Conservation (phyloP, 169 alveolate species). For the Plasmodium blacklocki region DNA sequence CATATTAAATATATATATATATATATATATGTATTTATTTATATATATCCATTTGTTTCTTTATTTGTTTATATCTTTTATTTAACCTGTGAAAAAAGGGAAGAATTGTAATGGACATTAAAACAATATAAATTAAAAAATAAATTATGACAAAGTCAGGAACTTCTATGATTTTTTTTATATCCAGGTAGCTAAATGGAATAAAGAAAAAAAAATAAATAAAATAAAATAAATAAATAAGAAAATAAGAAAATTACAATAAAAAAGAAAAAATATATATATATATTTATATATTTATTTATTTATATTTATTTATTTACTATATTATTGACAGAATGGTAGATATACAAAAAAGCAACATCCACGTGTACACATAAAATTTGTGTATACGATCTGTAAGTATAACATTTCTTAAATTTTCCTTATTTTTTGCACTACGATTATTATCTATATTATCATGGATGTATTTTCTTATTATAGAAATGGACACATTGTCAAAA, state of each 20-base stretch:
- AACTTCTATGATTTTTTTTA: background rate
- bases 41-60: background rate
- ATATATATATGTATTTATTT: background rate
- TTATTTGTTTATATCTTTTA: background rate
- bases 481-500: slow-evolving; percentile 35
- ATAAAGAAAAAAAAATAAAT: slow-evolving; percentile 2
- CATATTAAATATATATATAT: background rate
- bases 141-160: slow-evolving; percentile 44
- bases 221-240: background rate
- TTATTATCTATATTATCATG: background rate
- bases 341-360: slow-evolving; percentile 15
- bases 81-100: slow-evolving; percentile 64
- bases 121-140: slow-evolving; percentile 23
- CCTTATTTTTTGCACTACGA: slow-evolving; percentile 27
- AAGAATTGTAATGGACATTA: slow-evolving; percentile 58
- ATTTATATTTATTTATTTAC: slow-evolving; percentile 1
- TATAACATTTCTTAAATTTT: slow-evolving; percentile 41
- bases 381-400: slow-evolving; percentile 31
- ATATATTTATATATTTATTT: background rate
- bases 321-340: background rate
- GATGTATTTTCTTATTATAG: slow-evolving; percentile 39
- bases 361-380: slow-evolving; percentile 38
- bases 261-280: background rate
- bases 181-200: slow-evolving; percentile 9
- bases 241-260: background rate